Base-by-base conservation (phyloP, 148 eudicot species). In the Camellia japonica region DNA sequence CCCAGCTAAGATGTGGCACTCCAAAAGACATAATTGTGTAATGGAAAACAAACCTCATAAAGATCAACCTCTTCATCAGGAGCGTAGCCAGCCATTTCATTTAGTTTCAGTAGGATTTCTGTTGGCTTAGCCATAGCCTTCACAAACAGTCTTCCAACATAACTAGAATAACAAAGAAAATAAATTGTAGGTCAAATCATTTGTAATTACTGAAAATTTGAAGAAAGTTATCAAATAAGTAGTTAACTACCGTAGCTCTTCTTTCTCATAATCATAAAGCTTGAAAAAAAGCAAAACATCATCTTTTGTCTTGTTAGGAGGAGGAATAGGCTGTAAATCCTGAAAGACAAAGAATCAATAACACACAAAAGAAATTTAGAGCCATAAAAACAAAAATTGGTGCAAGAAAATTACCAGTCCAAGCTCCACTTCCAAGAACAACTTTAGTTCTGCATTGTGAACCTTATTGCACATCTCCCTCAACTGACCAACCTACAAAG, bases 241-340 rank as follows among this genome's bases (percentile, higher is more conserved):
- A 30, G 38, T 30, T 30, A 30, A 56, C 12, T 87, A 87, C 97
- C 97, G 88, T 13, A 93, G 83, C 81, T 93, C 89, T 80, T 91
- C 97, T 77, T 89, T 91, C 72, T 81, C 85, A 68, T 94, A 94
- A 79, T 91, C 93, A 83, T 93, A 90, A 85, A 87, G 89, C 84
- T 93, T 93, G 79, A 93, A 89, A 76, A 93, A 91, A 47, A 93
- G 79, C 58, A 91, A 84, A 70, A 93, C 87, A 44, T 93, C 94
- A 38, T 93, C 97, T 81, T 89, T 89, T 46, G 87, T 85, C 80
- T 88, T 92, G 23, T 88, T 91, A 23, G 91, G 92, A 79, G 88
- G 88, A 63, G 91, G 76, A 70, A 90, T 56, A 54, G 94, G 93
- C 20, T 74, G 90, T 77, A 87, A 61, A 81, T 88, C 93, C 97